Base-by-base conservation (phyloP, 2,329 filamentous ascomycete species). In the Xylaria multiplex region DNA sequence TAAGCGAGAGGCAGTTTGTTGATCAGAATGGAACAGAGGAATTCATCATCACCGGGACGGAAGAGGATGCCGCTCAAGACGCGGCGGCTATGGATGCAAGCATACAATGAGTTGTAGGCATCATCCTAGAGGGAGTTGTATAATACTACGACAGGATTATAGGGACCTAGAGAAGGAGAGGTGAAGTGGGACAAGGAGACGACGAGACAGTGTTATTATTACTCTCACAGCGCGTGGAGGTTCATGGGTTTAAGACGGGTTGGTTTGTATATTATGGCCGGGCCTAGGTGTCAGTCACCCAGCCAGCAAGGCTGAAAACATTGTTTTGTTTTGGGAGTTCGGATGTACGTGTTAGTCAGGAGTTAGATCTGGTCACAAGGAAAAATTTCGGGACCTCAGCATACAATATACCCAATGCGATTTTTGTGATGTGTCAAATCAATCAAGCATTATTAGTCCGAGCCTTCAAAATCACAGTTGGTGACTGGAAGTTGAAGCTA, bases 1-100 rank as follows among this genome's bases (percentile, higher is more conserved):
- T 97, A 56, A 97, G 93, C 75, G 93, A 97, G 79, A 86, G 94
- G 73, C 95, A 92, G 76, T 97, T 97, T 80, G 89, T 95, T 57
- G 89, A 93, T 64, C 90, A 92, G 54, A 82, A 84, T 11, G 85
- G 81, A 6, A 81, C 83, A 32, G 90, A 93, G 76, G 93, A 97
- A 80, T 81, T 92, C 58, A 88, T 96, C 67, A 85, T 92, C 66
- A 89, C 91, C 0, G 85, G 77, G 30, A 58, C 81, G 24, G 75
- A 79, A 49, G 80, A 83, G 65, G 76, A 81, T 27, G 78, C 81
- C 66, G 70, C 65, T n/a, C 72, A 72, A 53, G 58, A 62, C 27
- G 54, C 62, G 22, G 56, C 58, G 30, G 64, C 64, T 22, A 70
- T 70, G 69, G 69, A 70, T 53, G 69, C 67, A 13, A 56, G 58